Evolutionary conservation across 1,284 basidiomycete genomes (phyloP).

Genomic region (Fereydounia khargensis): DNA sequence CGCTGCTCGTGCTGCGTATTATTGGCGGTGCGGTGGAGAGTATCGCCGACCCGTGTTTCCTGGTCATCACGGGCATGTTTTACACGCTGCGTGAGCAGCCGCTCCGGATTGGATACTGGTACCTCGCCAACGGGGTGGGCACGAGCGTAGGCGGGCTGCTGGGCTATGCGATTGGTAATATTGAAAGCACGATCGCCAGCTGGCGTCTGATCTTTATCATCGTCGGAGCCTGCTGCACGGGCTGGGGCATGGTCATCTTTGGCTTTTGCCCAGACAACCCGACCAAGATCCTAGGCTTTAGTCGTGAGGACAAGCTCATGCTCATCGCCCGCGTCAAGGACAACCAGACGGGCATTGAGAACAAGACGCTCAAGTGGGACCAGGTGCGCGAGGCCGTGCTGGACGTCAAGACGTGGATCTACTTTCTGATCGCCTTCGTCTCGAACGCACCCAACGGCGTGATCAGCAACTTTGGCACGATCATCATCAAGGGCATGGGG

Average conservation of each 20-base stretch:
- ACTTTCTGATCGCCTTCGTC: constrained; percentile 59
- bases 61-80: constrained; percentile 61
- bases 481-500: constrained; percentile 60
- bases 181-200: constrained; percentile 47
- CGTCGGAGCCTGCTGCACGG: constrained; percentile 61
- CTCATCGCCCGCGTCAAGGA: constrained; percentile 57
- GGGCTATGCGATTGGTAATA: constrained; percentile 61
- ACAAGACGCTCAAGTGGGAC: constrained; percentile 45
- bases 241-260: constrained; percentile 59
- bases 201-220: constrained; percentile 64
- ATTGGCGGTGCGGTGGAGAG: constrained; percentile 52
- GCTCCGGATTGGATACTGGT: constrained; percentile 59
- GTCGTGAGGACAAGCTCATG: constrained; percentile 18
- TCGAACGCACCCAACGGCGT: constrained; percentile 59
- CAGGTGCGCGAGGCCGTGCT: constrained; percentile 60
- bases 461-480: constrained; percentile 61
- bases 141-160: constrained; percentile 60
- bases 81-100: constrained; percentile 58
- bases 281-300: constrained; percentile 41
- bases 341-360: constrained; percentile 54
- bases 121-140: constrained; percentile 61
- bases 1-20: constrained; percentile 60
- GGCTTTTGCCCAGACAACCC: constrained; percentile 61
- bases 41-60: constrained; percentile 61
- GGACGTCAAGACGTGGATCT: constrained; percentile 61